These are phyloP conservation scores for Tremella yokohamensis DNA, from an alignment of 768 basidiomycete species.

Conservation along the genomic window DNA sequence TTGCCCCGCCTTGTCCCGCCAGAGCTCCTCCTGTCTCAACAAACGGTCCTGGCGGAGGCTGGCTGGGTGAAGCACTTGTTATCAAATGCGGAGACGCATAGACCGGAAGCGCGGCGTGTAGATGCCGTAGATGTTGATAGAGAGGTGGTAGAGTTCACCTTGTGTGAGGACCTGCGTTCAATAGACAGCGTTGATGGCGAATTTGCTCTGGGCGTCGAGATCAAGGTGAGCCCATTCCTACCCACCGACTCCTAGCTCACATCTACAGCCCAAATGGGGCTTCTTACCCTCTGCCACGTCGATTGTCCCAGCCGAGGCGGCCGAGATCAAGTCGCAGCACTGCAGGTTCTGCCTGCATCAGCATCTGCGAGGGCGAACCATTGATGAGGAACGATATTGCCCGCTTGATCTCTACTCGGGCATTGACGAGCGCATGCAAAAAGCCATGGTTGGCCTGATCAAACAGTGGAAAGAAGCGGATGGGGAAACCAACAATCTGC, in stretches of 20 bases:
- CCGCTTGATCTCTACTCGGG: constrained; percentile 86
- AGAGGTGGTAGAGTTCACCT: not conserved
- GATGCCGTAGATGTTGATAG: constrained; percentile 29
- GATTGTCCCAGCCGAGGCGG: constrained; percentile 63
- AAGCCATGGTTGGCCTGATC: constrained; percentile 70
- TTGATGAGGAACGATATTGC: constrained; percentile 59
- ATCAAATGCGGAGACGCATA: constrained; percentile 54
- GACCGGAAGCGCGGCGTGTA: constrained; percentile 59
- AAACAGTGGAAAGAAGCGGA: constrained; percentile 64
- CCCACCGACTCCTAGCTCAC: not conserved
- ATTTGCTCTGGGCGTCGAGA: constrained; percentile 66
- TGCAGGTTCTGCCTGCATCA: constrained; percentile 93
- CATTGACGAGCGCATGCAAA: constrained; percentile 60
- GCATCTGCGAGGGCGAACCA: constrained; percentile 38
- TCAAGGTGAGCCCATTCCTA: constrained; percentile 64
- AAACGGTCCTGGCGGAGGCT: constrained; percentile 51
- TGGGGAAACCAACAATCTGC: constrained; percentile 74
- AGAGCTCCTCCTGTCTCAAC: constrained; percentile 61
- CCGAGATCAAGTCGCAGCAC: constrained; percentile 62
- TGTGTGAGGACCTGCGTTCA: too few species aligned
- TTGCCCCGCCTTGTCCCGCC: constrained; percentile 65
- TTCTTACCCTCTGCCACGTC: constrained; percentile 65
- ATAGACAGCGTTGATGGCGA: too few species aligned
- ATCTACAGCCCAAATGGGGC: constrained; percentile 87
- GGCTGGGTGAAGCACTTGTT: constrained; percentile 64